Evolutionary conservation across 1,139 yeast species (phyloP).

Genomic region (Hanseniaspora sp.): DNA sequence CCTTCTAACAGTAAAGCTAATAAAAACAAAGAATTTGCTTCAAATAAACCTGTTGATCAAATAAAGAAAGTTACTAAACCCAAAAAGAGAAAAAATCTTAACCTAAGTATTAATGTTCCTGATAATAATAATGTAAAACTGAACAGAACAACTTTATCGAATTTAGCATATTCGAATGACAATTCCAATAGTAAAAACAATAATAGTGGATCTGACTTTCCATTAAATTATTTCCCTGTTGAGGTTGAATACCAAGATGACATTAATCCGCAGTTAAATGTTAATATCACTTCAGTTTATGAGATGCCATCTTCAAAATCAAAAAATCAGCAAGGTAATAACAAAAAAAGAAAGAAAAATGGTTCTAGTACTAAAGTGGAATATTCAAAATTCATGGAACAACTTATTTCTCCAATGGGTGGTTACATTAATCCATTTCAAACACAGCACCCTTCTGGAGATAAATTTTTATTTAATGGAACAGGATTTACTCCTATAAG

Average conservation of each 20-base stretch:
- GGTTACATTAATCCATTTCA: constrained; percentile 20
- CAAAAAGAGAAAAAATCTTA: constrained; percentile 1
- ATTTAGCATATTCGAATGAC: background rate
- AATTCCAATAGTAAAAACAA: background rate
- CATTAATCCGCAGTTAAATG: background rate
- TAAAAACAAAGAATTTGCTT: background rate
- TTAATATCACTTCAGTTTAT: background rate
- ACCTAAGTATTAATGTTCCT: constrained; percentile 10
- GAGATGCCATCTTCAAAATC: constrained; percentile 12
- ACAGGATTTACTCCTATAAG: constrained; percentile 13
- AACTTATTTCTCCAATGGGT: constrained; percentile 35
- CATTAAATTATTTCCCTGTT: constrained; percentile 49
- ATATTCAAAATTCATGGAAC: constrained; percentile 39
- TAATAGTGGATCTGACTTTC: constrained; percentile 32
- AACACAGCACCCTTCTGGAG: background rate
- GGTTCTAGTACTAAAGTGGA: constrained; percentile 29
- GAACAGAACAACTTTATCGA: background rate
- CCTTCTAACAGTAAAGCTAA: background rate
- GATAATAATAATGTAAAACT: background rate
- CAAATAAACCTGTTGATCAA: background rate
- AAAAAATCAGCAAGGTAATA: constrained; percentile 2
- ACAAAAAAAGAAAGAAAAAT: constrained; percentile 28
- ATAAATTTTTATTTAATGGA: constrained; percentile 4
- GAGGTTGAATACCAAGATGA: constrained; percentile 27
- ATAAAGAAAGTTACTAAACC: background rate